Evolutionary conservation across 768 basidiomycete genomes (phyloP), one percentile per base, ranked within the genome.

Genomic region (Serendipita sp.): DNA sequence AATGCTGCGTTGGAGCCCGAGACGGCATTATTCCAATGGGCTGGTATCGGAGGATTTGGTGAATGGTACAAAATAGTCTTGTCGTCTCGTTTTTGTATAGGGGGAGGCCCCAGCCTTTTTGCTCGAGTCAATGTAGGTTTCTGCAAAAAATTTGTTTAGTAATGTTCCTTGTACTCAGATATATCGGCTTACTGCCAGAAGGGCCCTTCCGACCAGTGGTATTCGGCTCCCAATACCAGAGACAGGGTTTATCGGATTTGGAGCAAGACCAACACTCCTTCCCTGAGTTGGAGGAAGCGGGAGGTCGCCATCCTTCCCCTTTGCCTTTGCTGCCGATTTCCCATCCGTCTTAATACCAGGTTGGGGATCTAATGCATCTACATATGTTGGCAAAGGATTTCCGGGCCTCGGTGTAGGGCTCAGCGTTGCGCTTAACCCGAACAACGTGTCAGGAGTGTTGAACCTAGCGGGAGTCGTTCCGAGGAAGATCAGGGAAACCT

Each of bases 11-110:
- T 60, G 28, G 56, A 16, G 11, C 56, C 56, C 8, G 56, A 60
- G 16, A 60, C 56, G 28, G 56, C 56, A 32, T n/a, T 60, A 34
- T 60, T 60, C 56, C 56, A 60, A 35, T 60, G 56, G 8, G 56
- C 56, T n/a, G 37, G 56, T n/a, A 60, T 24, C 35, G 56, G 56
- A 8, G 28, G 28, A 10, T 60, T 60, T 24, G 56, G 37, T n/a
- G 56, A n/a, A 60, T 60, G 56, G 37, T 60, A 60, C 18, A 60
- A n/a, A 34, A 60, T 28, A 35, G 8, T 24, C 37, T 60, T 60
- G 13, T 60, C 56, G 16, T 60, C 56, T 60, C 56, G 4, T 38
- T 60, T 60, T 38, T 60, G 56, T 30, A 35, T 10, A 28, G 56
- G 56, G 10, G 56, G 56, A 10, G 56, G 56, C 10, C 30, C 56